phyloP scores from a whole-genome alignment of 768 basidiomycete genomes.

The Cantharellus cinnabarinus region DNA sequence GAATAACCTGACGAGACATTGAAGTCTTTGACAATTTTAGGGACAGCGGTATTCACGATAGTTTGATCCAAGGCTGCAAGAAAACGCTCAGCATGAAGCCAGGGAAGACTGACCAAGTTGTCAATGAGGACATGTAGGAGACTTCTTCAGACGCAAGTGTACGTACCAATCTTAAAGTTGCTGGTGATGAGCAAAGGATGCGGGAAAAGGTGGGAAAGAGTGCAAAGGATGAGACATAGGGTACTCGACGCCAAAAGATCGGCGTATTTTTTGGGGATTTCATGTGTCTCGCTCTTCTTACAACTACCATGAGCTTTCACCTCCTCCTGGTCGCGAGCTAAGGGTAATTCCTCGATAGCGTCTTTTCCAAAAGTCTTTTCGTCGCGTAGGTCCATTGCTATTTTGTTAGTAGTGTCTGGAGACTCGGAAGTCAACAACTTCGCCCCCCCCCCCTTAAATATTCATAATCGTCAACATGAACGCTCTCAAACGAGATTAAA shows the following conservation, averaged over 20 bases:
- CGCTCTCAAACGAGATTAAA: too few species aligned
- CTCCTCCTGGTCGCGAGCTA: neutral
- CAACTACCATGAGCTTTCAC: constrained; percentile 2
- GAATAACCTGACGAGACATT: constrained; percentile 32
- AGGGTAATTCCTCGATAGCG: too few species aligned
- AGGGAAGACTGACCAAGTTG: neutral
- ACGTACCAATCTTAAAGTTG: neutral
- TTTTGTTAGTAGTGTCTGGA: too few species aligned
- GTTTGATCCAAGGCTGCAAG: constrained; percentile 27
- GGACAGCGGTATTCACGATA: constrained; percentile 47
- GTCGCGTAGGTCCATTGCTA: too few species aligned
- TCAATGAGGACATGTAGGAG: neutral
- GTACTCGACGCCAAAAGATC: too few species aligned
- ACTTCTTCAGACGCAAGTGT: neutral
- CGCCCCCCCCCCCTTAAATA: too few species aligned
- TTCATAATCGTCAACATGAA: too few species aligned
- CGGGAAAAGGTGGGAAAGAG: neutral
- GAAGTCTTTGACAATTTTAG: constrained; percentile 46
- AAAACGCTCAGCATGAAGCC: constrained; percentile 6
- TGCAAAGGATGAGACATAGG: constrained; percentile 7
- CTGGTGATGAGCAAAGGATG: neutral
- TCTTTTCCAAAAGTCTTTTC: too few species aligned
- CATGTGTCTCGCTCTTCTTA: constrained; percentile 2
- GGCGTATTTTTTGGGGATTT: constrained; percentile 5
- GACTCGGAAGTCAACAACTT: too few species aligned